Evolutionary conservation across 176 grass and related monocot species (phyloP).

Genomic region (Thalia dealbata): DNA sequence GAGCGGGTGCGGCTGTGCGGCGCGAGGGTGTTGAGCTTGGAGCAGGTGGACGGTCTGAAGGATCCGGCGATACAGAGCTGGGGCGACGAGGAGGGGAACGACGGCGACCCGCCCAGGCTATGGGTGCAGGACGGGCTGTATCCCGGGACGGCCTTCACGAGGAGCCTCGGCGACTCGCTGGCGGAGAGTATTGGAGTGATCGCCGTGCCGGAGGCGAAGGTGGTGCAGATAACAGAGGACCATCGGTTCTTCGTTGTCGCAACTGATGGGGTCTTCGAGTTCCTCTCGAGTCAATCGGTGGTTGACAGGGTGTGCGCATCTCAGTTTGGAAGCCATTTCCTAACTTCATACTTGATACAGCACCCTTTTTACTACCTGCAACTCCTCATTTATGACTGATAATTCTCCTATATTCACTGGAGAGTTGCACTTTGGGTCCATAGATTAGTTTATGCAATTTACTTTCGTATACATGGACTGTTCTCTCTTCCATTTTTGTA

Average conservation of each 20-base stretch:
- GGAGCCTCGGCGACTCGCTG: conserved; percentile 72
- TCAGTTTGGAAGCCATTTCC: background rate
- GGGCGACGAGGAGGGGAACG: conserved; percentile 34
- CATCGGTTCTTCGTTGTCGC: conserved; percentile 77
- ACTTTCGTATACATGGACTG: too few relatives aligned
- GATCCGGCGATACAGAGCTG: conserved; percentile 28
- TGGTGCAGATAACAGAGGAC: conserved; percentile 45
- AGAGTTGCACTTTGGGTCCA: too few relatives aligned
- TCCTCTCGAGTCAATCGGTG: conserved; percentile 89
- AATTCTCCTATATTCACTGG: too few relatives aligned
- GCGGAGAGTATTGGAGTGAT: conserved; percentile 67
- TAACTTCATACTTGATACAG: background rate
- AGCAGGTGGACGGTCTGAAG: conserved; percentile 46
- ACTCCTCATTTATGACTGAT: background rate
- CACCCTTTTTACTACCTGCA: background rate
- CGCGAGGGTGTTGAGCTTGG: conserved; percentile 59
- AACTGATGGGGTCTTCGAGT: conserved; percentile 88
- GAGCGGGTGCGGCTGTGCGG: conserved; percentile 68
- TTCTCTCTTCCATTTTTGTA: too few relatives aligned
- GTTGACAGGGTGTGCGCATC: conserved; percentile 61
- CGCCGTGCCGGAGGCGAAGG: conserved; percentile 74
- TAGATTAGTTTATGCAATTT: too few relatives aligned
- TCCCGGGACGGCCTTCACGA: conserved; percentile 82
- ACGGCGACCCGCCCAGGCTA: conserved; percentile 64
- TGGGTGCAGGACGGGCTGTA: conserved; percentile 60